A percentile compares a stretch with the other conserved stretches of the same genome.
Evolutionary conservation across 169 alveolate genomes (phyloP).

Genomic region (Amoebophrya sp.): DNA sequence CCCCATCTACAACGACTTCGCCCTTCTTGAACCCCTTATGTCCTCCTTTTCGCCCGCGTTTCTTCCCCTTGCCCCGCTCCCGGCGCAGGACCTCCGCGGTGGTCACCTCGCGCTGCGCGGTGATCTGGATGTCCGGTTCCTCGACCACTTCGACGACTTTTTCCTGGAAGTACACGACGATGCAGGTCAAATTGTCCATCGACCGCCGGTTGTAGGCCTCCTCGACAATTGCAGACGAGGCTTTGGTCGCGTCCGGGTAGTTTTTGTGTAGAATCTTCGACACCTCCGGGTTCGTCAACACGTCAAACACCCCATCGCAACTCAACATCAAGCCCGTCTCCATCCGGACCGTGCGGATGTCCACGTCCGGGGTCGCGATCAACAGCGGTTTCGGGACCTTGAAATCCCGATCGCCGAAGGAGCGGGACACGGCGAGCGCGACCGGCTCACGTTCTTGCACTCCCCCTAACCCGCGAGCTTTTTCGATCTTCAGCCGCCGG

Average conservation of each 20-base stretch:
- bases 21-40: no score
- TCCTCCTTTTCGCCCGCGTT: no score
- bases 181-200: neutral
- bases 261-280: neutral
- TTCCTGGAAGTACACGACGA: neutral
- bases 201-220: neutral
- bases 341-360: neutral
- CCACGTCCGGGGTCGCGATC: neutral
- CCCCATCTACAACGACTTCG: no score
- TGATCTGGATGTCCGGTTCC: no score
- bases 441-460: neutral
- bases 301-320: slow-evolving; percentile 6
- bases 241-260: neutral
- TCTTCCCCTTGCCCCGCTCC: no score
- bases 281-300: neutral
- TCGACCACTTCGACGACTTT: no score
- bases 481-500: no score
- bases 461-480: neutral
- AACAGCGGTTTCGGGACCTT: neutral
- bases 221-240: neutral
- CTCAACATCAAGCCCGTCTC: neutral
- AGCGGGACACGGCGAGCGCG: neutral
- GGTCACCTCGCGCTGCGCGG: no score
- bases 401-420: neutral
- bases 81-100: no score